Evolutionary conservation across 129 eudicot species (phyloP), one percentile per base, ranked within the genome.

Genomic region (Scalesia atractyloides): DNA sequence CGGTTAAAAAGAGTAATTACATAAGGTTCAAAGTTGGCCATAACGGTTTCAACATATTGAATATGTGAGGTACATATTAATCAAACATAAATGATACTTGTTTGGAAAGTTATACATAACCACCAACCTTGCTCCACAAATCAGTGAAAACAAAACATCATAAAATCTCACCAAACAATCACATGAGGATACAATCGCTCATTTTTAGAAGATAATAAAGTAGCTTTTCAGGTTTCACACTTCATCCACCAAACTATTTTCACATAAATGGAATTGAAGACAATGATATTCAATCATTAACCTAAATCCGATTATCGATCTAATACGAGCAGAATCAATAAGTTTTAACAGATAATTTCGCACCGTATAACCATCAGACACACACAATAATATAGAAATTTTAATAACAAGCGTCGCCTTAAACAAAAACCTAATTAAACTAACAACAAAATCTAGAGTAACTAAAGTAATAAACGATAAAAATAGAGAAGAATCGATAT

Each of bases 231-330:
- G 64, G 60, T 78, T 70, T 52, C 72, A 70, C 49, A 58, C 39
- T 58, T 58, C 64, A 24, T 58, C 72, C 60, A 78, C 82, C 73
- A 78, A 78, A 64, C 53, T 68, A 67, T 37, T 71, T 50, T 64
- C 59, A 19, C 19, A 70, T 62, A 70, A 62, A 33, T 15, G 37
- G 64, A 70, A 70, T 24, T 62, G 56, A 11, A 78, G 44, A 64
- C 65, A 70, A 48, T 14, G 26, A 46, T 62, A 64, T 22, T 46
- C 13, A 17, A 68, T 56, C 36, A 54, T 50, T 51, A 24, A 53
- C 77, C 60, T 43, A 63, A 56, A 78, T 51, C 53, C 72, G 3
- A 51, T 43, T 22, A 68, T 34, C 75, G 66, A 68, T 59, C 70
- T 59, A 33, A 30, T 41, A 15, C 13, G 70, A 58, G 33, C 68